Conservation (phyloP, 768 basidiomycete species). For the Amyloporia xantha region DNA sequence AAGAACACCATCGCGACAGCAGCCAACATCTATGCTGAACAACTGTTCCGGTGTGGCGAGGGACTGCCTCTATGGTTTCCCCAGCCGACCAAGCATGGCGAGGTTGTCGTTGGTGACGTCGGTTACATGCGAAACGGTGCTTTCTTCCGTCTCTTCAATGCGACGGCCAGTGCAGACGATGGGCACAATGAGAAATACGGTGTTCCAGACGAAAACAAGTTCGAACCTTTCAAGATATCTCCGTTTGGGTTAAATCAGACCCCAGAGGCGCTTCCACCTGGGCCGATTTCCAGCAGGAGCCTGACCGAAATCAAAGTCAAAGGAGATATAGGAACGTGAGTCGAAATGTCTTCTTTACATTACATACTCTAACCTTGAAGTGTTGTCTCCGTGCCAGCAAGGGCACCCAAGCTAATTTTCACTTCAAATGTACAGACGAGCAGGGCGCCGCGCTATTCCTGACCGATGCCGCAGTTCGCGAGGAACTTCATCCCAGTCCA, state of each 20-base stretch:
- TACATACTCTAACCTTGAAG: background rate
- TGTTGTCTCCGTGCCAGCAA: background rate
- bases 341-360: background rate
- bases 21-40: slow-evolving; percentile 10
- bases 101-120: slow-evolving; percentile 14
- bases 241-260: background rate
- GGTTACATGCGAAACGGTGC: slow-evolving; percentile 7
- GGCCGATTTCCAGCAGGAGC: background rate
- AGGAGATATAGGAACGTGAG: background rate
- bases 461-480: background rate
- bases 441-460: slow-evolving; percentile 9
- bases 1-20: too few species aligned
- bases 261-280: background rate
- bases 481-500: slow-evolving; percentile 4
- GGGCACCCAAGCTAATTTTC: slow-evolving; percentile 1
- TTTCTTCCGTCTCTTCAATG: slow-evolving; percentile 11
- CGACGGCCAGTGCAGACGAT: background rate
- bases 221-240: slow-evolving; percentile 1
- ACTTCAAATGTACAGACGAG: slow-evolving; percentile 6
- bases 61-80: slow-evolving; percentile 14
- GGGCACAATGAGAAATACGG: background rate
- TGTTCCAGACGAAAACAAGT: slow-evolving; percentile 5
- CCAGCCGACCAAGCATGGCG: slow-evolving; percentile 3
- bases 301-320: background rate
- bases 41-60: slow-evolving; percentile 7